Evolutionary conservation across 768 basidiomycete species (phyloP), one percentile per base, ranked within the genome.

Genomic region (Coprinopsis strossmayeri): DNA sequence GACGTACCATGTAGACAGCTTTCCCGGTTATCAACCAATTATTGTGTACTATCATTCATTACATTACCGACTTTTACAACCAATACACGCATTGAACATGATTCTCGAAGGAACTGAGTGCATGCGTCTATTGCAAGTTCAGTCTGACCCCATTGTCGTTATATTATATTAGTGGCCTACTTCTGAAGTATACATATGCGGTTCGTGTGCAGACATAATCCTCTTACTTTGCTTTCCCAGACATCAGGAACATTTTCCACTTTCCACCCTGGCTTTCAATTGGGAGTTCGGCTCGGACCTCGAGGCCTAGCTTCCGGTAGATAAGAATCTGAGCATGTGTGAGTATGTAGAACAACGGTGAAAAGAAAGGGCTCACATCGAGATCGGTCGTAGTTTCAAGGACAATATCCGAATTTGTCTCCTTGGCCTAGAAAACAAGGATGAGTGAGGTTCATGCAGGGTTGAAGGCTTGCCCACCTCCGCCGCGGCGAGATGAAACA

Each of bases 401-500:
- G 7, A 32, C n/a, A 27, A 45, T 45, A 20, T n/a, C 12, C 27
- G 43, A 28, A 3, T 45, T 45, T 5, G 43, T 45, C 10, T 9
- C 10, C 12, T 28, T 15, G 25, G 43, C 43, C 28, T 45, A 12
- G 18, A 26, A 40, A 40, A 26, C 17, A 35, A 17, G 34, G 17
- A 12, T 18, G 34, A 28, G 24, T n/a, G 41, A 34, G 23, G 3
- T 20, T 24, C 24, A 44, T 32, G 41, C 27, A 35, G 12, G 39
- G 23, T 21, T 18, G 49, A 50, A 17, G 49, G n/a, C 30, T 35
- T 21, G 12, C 50, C 37, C 23, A 64, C 64, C 56, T 53, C 49
- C 5, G 56, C 51, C 43, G 65, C 64, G 9, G 50, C 61, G 9
- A 51, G 54, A 18, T 57, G 49, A 43, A 64, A 56, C 46, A 64